These are phyloP conservation scores for Termitomyces sp. DNA, from an alignment of 768 basidiomycete species.

Conservation along the genomic window DNA sequence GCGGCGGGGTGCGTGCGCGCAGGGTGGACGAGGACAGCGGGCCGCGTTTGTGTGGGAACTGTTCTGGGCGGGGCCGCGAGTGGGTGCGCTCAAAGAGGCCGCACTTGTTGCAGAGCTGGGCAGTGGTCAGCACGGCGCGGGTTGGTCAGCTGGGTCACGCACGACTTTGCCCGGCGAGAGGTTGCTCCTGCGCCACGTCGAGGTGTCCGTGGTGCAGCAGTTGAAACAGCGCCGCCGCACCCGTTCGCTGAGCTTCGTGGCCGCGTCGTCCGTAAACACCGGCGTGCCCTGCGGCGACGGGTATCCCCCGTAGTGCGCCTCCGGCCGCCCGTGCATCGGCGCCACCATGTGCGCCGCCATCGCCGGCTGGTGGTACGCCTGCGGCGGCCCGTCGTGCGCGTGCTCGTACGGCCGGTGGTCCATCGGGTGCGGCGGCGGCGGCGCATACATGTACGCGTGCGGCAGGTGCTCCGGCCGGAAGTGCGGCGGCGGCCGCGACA, in stretches of 20 bases:
- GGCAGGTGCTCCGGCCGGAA: slow-evolving; percentile 21
- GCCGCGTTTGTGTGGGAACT: slow-evolving; percentile 77
- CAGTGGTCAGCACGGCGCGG: slow-evolving; percentile 20
- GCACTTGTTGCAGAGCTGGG: slow-evolving; percentile 62
- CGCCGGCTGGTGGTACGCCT: slow-evolving; percentile 9
- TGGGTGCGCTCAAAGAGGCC: slow-evolving; percentile 80
- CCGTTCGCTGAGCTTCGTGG: slow-evolving; percentile 74
- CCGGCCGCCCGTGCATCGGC: slow-evolving; percentile 4
- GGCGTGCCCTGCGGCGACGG: slow-evolving; percentile 26
- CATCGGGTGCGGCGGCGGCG: slow-evolving; percentile 18
- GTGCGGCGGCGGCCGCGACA: slow-evolving; percentile 23
- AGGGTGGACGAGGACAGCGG: slow-evolving; percentile 51
- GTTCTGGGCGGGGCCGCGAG: slow-evolving; percentile 71
- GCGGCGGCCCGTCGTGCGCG: slow-evolving; percentile 9
- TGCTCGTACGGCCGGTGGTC: slow-evolving; percentile 23
- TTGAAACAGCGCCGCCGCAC: slow-evolving; percentile 79
- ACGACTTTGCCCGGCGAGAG: slow-evolving; percentile 78
- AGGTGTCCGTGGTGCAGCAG: slow-evolving; percentile 81
- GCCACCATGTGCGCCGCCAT: slow-evolving; percentile 8
- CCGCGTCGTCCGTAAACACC: slow-evolving; percentile 67
- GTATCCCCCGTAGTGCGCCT: slow-evolving; percentile 16
- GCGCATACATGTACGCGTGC: slow-evolving; percentile 31
- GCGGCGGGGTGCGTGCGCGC: neutral
- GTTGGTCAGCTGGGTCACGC: slow-evolving; percentile 14
- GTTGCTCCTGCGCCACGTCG: slow-evolving; percentile 74